phyloP scores from a whole-genome alignment of 2,329 filamentous ascomycete genomes.

The Emmonsia crescens region DNA sequence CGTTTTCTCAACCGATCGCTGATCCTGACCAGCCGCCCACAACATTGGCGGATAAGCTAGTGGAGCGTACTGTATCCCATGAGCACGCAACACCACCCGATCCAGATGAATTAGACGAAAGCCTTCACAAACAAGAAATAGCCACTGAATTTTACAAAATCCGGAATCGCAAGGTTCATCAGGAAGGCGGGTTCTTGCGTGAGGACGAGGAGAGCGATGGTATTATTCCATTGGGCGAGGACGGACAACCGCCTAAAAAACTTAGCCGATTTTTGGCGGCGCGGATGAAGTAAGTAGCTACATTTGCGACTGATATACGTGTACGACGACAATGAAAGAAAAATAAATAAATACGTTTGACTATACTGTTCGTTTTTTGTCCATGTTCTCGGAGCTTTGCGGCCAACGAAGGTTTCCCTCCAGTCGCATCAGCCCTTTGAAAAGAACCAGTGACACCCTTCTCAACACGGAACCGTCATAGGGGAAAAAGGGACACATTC shows the following conservation, averaged over 20 bases:
- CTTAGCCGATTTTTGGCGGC: slow-evolving; percentile 40
- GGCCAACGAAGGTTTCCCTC: neutral
- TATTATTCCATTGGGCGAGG: slow-evolving; percentile 51
- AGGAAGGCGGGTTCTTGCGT: slow-evolving; percentile 69
- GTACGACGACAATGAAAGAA: neutral
- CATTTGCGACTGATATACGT: neutral
- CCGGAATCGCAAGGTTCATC: slow-evolving; percentile 72
- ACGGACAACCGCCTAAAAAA: slow-evolving; percentile 27
- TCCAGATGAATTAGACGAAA: slow-evolving; percentile 60
- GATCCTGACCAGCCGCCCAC: slow-evolving; percentile 3
- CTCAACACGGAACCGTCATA: slow-evolving; percentile 1
- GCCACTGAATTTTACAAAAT: slow-evolving; percentile 71
- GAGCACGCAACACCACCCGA: slow-evolving; percentile 30
- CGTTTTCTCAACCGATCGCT: slow-evolving; percentile 28
- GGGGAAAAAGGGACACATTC: neutral
- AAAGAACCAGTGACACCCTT: neutral
- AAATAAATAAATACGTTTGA: neutral
- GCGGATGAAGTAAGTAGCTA: slow-evolving; percentile 24
- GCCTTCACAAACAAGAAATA: slow-evolving; percentile 64
- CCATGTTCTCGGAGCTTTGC: neutral
- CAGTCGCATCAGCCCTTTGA: neutral
- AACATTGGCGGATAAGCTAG: slow-evolving; percentile 45
- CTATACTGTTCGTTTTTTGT: too few relatives aligned
- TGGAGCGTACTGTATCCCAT: slow-evolving; percentile 38
- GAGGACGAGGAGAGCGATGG: slow-evolving; percentile 53